A percentile compares a stretch with the other conserved stretches of the same genome.
phyloP scores from a whole-genome alignment of 192 early-diverging fungal species.

The Radiomyces spectabilis region DNA sequence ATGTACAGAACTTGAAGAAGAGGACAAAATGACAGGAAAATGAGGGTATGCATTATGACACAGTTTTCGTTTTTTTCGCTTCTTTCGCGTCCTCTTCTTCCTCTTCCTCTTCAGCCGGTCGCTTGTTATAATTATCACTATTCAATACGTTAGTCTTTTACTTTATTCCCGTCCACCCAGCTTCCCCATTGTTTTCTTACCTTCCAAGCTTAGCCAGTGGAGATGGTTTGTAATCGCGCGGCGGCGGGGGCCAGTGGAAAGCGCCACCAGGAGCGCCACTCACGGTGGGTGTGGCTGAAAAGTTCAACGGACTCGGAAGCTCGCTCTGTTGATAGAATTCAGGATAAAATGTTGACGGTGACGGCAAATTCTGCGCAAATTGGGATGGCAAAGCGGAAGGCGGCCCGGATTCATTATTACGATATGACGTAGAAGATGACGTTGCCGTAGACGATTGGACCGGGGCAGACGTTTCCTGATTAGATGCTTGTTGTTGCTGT shows the following conservation, averaged over 20 bases:
- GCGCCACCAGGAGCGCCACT: constrained; percentile 62
- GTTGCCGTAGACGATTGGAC: neutral
- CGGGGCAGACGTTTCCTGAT: constrained; percentile 1
- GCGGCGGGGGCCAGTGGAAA: constrained; percentile 64
- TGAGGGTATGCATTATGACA: too few relatives aligned
- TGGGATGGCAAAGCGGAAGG: constrained; percentile 63
- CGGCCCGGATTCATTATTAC: constrained; percentile 58
- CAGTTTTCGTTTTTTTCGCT: too few relatives aligned
- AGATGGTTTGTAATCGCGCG: constrained; percentile 41
- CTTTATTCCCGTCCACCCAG: too few relatives aligned
- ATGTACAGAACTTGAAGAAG: too few relatives aligned
- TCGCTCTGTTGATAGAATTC: constrained; percentile 66
- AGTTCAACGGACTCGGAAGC: constrained; percentile 70
- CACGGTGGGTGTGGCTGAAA: constrained; percentile 64
- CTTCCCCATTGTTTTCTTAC: too few relatives aligned
- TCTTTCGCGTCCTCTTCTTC: too few relatives aligned
- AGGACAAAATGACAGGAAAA: too few relatives aligned
- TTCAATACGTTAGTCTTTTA: too few relatives aligned
- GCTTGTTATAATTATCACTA: too few relatives aligned
- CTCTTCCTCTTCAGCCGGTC: too few relatives aligned
- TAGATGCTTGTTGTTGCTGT: constrained; percentile 4
- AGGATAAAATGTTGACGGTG: constrained; percentile 69
- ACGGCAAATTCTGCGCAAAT: constrained; percentile 65
- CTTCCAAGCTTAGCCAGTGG: constrained; percentile 35
- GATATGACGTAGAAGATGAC: too few relatives aligned